Evolutionary conservation across 108 stramenopile species (phyloP).

Genomic region (Cyclotella sp.): DNA sequence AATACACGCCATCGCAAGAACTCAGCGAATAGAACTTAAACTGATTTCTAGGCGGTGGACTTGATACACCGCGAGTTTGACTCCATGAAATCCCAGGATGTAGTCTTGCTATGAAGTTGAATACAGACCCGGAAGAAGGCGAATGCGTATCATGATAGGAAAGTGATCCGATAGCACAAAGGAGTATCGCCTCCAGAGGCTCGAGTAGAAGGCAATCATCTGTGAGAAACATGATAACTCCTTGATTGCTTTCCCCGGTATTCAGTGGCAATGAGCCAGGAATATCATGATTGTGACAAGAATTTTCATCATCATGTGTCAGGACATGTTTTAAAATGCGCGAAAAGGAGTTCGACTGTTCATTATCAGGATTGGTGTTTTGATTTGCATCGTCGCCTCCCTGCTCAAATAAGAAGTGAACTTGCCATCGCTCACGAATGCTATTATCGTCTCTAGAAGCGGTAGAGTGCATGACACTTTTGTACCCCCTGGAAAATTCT

Average conservation of each 20-base stretch:
- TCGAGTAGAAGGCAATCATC: slow-evolving; percentile 57
- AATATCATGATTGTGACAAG: background rate
- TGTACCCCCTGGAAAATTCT: slow-evolving; percentile 16
- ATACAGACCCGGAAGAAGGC: background rate
- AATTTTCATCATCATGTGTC: background rate
- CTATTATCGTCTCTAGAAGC: background rate
- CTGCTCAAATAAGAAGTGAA: slow-evolving; percentile 25
- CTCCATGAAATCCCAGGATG: slow-evolving; percentile 59
- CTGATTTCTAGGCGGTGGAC: slow-evolving; percentile 38
- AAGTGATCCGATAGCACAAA: slow-evolving; percentile 38
- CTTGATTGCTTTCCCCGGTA: slow-evolving; percentile 3
- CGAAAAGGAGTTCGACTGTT: slow-evolving; percentile 28
- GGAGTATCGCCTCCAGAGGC: slow-evolving; percentile 36
- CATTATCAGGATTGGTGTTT: no score
- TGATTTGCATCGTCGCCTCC: background rate
- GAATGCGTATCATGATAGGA: background rate
- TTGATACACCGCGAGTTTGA: slow-evolving; percentile 40
- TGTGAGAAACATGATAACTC: slow-evolving; percentile 53
- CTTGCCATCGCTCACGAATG: background rate
- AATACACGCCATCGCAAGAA: slow-evolving; percentile 27
- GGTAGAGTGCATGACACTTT: slow-evolving; percentile 1
- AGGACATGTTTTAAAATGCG: slow-evolving; percentile 15
- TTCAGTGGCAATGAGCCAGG: background rate
- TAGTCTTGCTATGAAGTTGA: slow-evolving; percentile 46
- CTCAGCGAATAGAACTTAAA: slow-evolving; percentile 25